Evolutionary conservation across 73 alveolate genomes (phyloP).

Genomic region (Loxodes magnus): DNA sequence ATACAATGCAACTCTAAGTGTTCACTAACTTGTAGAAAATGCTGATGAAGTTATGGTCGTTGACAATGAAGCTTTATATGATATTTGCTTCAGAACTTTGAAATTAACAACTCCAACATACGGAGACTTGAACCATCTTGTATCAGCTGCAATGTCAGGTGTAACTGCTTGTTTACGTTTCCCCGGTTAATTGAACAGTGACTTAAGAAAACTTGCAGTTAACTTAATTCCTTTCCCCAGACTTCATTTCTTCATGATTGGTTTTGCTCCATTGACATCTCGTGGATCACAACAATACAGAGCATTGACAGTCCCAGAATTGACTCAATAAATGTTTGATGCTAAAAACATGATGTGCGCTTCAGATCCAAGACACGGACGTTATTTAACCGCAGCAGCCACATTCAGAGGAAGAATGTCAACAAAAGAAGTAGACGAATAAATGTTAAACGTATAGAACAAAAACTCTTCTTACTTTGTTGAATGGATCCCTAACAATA

Average conservation of each 20-base stretch:
- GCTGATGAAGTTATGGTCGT: constrained; percentile 63
- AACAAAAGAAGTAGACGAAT: constrained; percentile 93
- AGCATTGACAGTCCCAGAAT: constrained; percentile 85
- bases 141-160: constrained; percentile 94
- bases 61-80: constrained; percentile 76
- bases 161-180: constrained; percentile 94
- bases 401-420: constrained; percentile 99
- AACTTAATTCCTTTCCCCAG: constrained; percentile 97
- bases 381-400: constrained; percentile 95
- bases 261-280: constrained; percentile 97
- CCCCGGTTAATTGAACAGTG: constrained; percentile 94
- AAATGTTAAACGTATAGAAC: constrained; percentile 88
- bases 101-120: constrained; percentile 97
- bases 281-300: constrained; percentile 97
- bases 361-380: constrained; percentile 95
- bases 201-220: constrained; percentile 89
- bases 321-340: constrained; percentile 84
- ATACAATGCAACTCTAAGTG: constrained; percentile 97
- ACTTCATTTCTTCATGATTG: constrained; percentile 97
- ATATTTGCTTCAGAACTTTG: constrained; percentile 96
- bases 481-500: constrained; percentile 95
- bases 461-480: constrained; percentile 94
- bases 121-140: constrained; percentile 97
- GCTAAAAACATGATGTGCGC: constrained; percentile 98
- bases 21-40: constrained; percentile 88